phyloP scores from a whole-genome alignment of 1,139 yeast species.

The Pichiaceae sp. region DNA sequence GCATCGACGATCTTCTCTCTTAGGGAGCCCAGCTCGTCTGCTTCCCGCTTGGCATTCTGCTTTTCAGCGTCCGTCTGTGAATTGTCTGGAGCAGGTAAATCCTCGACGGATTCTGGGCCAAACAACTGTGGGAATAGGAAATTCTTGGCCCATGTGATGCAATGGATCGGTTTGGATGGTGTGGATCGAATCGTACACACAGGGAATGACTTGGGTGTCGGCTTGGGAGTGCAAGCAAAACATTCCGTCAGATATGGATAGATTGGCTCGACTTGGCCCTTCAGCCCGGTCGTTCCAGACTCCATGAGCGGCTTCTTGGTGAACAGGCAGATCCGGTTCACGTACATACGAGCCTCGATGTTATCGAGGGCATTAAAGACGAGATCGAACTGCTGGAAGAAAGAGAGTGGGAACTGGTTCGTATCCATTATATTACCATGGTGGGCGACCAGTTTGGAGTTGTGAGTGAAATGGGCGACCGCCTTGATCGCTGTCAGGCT shows the following conservation, averaged over 20 bases:
- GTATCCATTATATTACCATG: slow-evolving; percentile 87
- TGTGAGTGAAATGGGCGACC: slow-evolving; percentile 65
- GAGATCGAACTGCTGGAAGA: slow-evolving; percentile 75
- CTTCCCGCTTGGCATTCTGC: slow-evolving; percentile 59
- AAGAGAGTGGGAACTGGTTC: slow-evolving; percentile 56
- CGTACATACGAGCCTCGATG: slow-evolving; percentile 84
- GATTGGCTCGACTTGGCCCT: slow-evolving; percentile 91
- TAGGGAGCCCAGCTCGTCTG: slow-evolving; percentile 66
- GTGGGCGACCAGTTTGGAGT: slow-evolving; percentile 64
- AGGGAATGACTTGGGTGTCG: slow-evolving; percentile 84
- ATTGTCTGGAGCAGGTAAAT: slow-evolving; percentile 17
- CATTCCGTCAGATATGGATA: slow-evolving; percentile 81
- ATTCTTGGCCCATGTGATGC: slow-evolving; percentile 96
- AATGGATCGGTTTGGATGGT: slow-evolving; percentile 93
- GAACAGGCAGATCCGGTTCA: slow-evolving; percentile 73
- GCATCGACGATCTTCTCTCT: slow-evolving; percentile 33
- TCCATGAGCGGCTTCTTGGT: slow-evolving; percentile 75
- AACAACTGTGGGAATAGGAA: slow-evolving; percentile 79
- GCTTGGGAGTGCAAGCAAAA: slow-evolving; percentile 84
- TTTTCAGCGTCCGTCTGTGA: slow-evolving; percentile 57
- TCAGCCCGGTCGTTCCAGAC: slow-evolving; percentile 91
- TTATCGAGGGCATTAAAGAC: slow-evolving; percentile 93
- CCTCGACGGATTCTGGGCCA: slow-evolving; percentile 30
- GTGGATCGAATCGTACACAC: slow-evolving; percentile 96
- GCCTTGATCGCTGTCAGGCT: slow-evolving; percentile 77